phyloP scores from a whole-genome alignment of 306 rosid species.

The Prunus campanulata region DNA sequence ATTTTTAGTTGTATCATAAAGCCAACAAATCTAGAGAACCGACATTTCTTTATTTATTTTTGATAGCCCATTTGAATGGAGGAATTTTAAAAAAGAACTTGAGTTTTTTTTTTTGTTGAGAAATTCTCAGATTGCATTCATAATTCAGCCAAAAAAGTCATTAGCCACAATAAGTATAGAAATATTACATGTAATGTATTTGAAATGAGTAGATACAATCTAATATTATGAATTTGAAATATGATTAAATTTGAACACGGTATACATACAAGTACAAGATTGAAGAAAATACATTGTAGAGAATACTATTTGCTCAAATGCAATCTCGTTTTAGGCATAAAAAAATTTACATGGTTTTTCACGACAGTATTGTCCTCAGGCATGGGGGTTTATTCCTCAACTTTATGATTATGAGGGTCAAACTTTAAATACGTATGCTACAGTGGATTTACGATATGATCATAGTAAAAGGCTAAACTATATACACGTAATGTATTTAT shows the following conservation, averaged over 20 bases:
- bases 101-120: too few species aligned
- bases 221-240: neutral
- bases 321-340: neutral
- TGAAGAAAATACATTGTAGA: neutral
- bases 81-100: too few species aligned
- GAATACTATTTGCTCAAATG: neutral
- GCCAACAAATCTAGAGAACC: too few species aligned
- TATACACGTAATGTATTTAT: neutral
- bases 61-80: too few species aligned
- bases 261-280: neutral
- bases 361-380: neutral
- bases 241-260: neutral
- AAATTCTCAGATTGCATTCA: too few species aligned
- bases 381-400: neutral
- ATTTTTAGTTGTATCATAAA: too few species aligned
- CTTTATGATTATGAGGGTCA: neutral
- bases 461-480: neutral
- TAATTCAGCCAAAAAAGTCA: too few species aligned
- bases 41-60: too few species aligned
- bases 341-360: constrained; percentile 13
- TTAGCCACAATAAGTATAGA: too few species aligned
- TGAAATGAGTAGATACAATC: neutral
- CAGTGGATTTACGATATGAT: constrained; percentile 8
- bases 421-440: neutral
- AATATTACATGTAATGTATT: too few species aligned